These are phyloP conservation scores for Lolium multiflorum DNA, from an alignment of 176 grass and related monocot species.

Conservation along the genomic window DNA sequence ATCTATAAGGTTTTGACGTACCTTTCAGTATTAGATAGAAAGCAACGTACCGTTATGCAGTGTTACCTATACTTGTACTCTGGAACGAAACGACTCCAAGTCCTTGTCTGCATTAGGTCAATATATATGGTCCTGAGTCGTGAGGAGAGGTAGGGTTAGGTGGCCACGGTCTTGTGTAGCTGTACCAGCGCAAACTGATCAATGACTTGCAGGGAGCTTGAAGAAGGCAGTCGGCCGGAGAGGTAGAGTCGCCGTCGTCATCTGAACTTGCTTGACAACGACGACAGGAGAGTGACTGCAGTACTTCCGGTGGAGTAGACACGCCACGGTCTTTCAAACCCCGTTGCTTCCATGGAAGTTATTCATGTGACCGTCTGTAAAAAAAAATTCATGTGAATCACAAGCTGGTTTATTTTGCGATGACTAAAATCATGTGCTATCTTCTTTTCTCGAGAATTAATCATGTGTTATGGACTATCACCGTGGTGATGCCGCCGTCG, in stretches of 20 bases:
- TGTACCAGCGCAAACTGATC: slow-evolving; percentile 31
- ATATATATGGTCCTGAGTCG: neutral
- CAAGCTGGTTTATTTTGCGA: neutral
- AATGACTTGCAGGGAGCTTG: slow-evolving; percentile 21
- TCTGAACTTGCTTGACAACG: slow-evolving; percentile 37
- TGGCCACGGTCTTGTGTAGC: slow-evolving; percentile 10
- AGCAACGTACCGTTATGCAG: neutral
- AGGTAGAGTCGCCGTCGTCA: slow-evolving; percentile 5
- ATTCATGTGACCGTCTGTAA: too few relatives aligned
- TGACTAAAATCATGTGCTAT: neutral
- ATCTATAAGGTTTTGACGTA: too few relatives aligned
- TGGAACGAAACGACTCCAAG: neutral
- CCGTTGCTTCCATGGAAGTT: neutral
- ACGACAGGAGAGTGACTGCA: slow-evolving; percentile 30
- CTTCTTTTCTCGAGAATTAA: neutral
- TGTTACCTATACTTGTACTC: neutral
- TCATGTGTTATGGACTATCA: too few relatives aligned
- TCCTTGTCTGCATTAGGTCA: neutral
- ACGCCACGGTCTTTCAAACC: neutral
- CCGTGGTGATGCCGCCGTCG: too few relatives aligned
- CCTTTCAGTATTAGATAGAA: neutral
- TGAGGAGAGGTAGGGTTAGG: slow-evolving; percentile 25
- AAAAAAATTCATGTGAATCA: neutral
- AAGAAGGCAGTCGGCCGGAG: slow-evolving; percentile 23
- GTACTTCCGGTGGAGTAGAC: slow-evolving; percentile 15